A percentile compares a stretch with the other conserved stretches of the same genome.
Conservation (phyloP, 1,284 basidiomycete species). For the Termitomyces sp. region DNA sequence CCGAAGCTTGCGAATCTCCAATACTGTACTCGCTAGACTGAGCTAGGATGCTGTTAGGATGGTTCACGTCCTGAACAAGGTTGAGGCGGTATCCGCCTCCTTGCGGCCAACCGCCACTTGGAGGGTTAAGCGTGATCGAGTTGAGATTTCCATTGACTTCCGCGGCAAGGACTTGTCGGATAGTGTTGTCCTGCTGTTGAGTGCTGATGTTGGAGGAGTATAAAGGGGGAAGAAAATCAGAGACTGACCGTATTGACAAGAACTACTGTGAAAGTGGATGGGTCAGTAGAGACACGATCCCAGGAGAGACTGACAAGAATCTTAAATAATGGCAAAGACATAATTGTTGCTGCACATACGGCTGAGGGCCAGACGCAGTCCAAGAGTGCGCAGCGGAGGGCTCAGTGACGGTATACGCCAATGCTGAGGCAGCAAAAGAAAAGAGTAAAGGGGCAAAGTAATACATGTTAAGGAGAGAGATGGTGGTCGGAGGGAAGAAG, state of each 20-base stretch:
- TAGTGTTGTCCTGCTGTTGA: conserved; percentile 22
- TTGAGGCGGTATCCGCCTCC: conserved; percentile 64
- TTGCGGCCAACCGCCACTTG: conserved; percentile 53
- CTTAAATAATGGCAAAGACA: background rate
- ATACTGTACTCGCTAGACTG: conserved; percentile 63
- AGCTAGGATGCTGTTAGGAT: conserved; percentile 51
- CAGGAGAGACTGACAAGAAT: conserved; percentile 15
- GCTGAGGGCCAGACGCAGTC: conserved; percentile 54
- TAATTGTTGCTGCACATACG: conserved; percentile 23
- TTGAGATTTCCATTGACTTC: conserved; percentile 41
- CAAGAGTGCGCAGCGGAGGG: conserved; percentile 52
- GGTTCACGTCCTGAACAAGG: conserved; percentile 46
- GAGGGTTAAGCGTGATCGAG: conserved; percentile 39
- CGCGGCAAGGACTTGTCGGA: conserved; percentile 42
- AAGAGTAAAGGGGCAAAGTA: conserved; percentile 41
- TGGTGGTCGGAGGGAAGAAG: conserved; percentile 12
- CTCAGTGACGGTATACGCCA: conserved; percentile 56
- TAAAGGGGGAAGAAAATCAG: background rate
- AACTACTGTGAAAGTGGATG: conserved; percentile 61
- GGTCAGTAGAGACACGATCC: conserved; percentile 15
- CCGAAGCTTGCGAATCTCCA: conserved; percentile 22
- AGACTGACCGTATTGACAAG: conserved; percentile 54
- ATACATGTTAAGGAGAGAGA: conserved; percentile 38
- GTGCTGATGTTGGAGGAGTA: conserved; percentile 21
- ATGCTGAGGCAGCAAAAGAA: conserved; percentile 47